Evolutionary conservation across 352 stramenopile species (phyloP).

Genomic region (Phytopythium helicoides): DNA sequence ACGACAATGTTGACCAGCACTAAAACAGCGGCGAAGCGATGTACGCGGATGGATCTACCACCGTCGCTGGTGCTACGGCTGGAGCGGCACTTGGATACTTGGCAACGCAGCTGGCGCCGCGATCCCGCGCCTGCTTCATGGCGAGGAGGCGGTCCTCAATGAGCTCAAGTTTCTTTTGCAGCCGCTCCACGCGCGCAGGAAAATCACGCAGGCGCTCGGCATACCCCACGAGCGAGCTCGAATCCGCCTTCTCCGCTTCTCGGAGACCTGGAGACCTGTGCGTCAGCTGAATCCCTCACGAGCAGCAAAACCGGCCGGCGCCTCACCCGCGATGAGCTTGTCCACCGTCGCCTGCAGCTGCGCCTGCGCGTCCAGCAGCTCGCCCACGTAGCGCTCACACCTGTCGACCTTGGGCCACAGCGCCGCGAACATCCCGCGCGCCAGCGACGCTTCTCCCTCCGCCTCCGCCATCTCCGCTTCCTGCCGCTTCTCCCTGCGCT

Average conservation of each 20-base stretch:
- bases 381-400: constrained; percentile 71
- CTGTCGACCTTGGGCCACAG: constrained; percentile 84
- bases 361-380: constrained; percentile 66
- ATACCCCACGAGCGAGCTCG: constrained; percentile 60
- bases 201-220: constrained; percentile 73
- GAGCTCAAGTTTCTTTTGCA: constrained; percentile 67
- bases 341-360: constrained; percentile 71
- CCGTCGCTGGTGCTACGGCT: constrained; percentile 5
- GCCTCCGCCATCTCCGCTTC: not conserved
- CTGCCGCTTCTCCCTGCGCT: too few species aligned
- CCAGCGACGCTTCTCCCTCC: constrained; percentile 1
- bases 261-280: constrained; percentile 35
- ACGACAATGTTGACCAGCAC: not conserved
- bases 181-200: constrained; percentile 49
- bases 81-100: constrained; percentile 22
- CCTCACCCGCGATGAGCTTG: constrained; percentile 49
- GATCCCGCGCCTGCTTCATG: constrained; percentile 54
- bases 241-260: constrained; percentile 54
- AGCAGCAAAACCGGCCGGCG: not conserved
- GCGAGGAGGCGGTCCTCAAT: constrained; percentile 65
- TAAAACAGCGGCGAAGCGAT: constrained; percentile 50
- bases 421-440: constrained; percentile 65
- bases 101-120: constrained; percentile 17
- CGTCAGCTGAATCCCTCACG: not conserved
- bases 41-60: constrained; percentile 6